A percentile compares a stretch with the other conserved stretches of the same genome.
phyloP scores from a whole-genome alignment of 2,329 filamentous ascomycete genomes.

The Fusarium brevicatenulatum region DNA sequence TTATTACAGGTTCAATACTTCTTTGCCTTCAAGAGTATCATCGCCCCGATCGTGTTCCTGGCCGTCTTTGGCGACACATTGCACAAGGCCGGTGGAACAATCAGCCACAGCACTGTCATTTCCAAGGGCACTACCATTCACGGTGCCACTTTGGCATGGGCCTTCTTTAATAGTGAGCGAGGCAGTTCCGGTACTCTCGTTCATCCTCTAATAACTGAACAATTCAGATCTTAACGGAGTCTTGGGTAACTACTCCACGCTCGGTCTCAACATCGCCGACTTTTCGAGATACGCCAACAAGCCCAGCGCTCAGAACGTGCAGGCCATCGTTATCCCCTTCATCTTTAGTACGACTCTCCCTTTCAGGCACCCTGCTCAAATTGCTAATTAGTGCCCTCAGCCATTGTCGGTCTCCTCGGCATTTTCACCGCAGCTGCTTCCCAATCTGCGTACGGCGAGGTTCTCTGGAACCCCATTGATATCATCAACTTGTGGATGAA shows the following conservation, averaged over 20 bases:
- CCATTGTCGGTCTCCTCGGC: constrained; percentile 1
- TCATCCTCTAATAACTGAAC: background rate
- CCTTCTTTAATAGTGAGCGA: background rate
- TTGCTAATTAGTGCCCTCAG: background rate
- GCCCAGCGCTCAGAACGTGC: constrained; percentile 8
- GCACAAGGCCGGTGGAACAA: background rate
- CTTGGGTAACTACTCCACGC: constrained; percentile 8
- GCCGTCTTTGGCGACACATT: constrained; percentile 4
- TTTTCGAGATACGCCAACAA: constrained; percentile 14
- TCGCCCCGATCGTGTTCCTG: constrained; percentile 1
- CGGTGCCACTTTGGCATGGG: constrained; percentile 6
- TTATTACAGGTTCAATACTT: background rate
- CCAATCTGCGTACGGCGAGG: background rate
- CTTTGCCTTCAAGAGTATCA: constrained; percentile 4
- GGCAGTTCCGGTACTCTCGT: background rate
- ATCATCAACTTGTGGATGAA: constrained; percentile 4
- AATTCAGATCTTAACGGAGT: constrained; percentile 2
- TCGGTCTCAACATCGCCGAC: constrained; percentile 7
- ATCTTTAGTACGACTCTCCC: background rate
- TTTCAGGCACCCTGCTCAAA: background rate
- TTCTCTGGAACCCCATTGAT: constrained; percentile 6
- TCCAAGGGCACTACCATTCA: background rate
- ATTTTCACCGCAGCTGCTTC: constrained; percentile 9
- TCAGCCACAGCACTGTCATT: constrained; percentile 5
- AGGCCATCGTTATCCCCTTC: constrained; percentile 2